Percentiles rank a stretch among this genome's conserved stretches.
Evolutionary conservation across 495 filamentous ascomycete genomes (phyloP).

Genomic region (Gamarada debralockiae): DNA sequence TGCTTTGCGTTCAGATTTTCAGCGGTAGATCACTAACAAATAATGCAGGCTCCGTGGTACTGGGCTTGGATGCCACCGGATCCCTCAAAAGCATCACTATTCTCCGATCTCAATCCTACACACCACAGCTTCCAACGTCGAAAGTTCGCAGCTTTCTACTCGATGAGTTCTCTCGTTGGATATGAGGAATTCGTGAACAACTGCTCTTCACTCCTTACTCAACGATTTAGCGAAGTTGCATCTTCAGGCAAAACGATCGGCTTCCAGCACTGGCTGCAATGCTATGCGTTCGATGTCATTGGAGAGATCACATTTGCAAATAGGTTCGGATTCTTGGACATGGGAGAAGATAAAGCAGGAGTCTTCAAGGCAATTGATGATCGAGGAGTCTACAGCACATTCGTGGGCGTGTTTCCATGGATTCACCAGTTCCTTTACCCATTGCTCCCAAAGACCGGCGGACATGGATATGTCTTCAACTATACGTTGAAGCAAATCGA

Average conservation of each 20-base stretch:
- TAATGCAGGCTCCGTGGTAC: constrained; percentile 30
- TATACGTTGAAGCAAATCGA: constrained; percentile 43
- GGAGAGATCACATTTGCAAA: constrained; percentile 33
- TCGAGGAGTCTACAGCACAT: background rate
- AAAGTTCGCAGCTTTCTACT: constrained; percentile 42
- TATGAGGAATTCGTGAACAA: constrained; percentile 54
- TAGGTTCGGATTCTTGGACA: constrained; percentile 14
- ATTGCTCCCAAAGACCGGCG: constrained; percentile 34
- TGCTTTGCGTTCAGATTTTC: background rate
- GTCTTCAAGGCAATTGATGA: background rate
- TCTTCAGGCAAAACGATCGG: constrained; percentile 15
- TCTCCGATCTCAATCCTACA: constrained; percentile 27
- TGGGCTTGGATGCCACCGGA: constrained; percentile 25
- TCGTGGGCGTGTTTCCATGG: background rate
- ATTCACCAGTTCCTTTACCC: constrained; percentile 27
- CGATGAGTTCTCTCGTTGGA: constrained; percentile 48
- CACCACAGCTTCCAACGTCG: constrained; percentile 26
- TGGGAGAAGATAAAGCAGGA: constrained; percentile 2
- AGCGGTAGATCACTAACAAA: too few relatives aligned
- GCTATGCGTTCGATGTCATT: constrained; percentile 40
- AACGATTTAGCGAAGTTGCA: constrained; percentile 41
- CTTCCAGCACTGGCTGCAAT: constrained; percentile 38
- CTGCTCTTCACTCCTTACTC: constrained; percentile 42
- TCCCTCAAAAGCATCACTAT: constrained; percentile 22
- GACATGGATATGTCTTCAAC: constrained; percentile 39